phyloP scores from a whole-genome alignment of 1,284 basidiomycete species.

The Malassezia sympodialis region DNA sequence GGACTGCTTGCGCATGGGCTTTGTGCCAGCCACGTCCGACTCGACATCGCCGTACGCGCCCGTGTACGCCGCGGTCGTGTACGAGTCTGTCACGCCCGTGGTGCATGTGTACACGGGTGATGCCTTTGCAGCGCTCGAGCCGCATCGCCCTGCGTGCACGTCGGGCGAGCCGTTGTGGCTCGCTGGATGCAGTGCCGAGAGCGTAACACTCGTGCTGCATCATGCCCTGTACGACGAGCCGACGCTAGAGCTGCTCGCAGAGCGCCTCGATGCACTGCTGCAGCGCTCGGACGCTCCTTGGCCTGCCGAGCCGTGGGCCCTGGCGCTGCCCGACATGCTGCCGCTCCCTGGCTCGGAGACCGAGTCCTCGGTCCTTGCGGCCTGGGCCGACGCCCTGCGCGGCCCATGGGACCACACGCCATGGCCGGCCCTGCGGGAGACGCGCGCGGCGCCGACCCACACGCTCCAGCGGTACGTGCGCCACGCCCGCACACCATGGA shows the following conservation, averaged over 20 bases:
- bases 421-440: slow-evolving; percentile 21
- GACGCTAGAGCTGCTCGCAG: slow-evolving; percentile 28
- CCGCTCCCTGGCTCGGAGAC: slow-evolving; percentile 20
- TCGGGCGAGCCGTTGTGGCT: slow-evolving; percentile 10
- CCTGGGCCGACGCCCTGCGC: slow-evolving; percentile 24
- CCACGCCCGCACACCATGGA: slow-evolving; percentile 13
- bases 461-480: not conserved
- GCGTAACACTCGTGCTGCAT: slow-evolving; percentile 18
- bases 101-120: not conserved
- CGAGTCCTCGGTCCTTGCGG: slow-evolving; percentile 4
- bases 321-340: slow-evolving; percentile 26
- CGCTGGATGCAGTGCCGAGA: not conserved
- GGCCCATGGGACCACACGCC: slow-evolving; percentile 9
- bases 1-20: slow-evolving; percentile 34
- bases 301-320: slow-evolving; percentile 14
- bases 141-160: not conserved
- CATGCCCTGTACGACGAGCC: slow-evolving; percentile 38
- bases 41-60: slow-evolving; percentile 7
- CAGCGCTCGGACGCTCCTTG: slow-evolving; percentile 2
- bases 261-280: slow-evolving; percentile 23
- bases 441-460: not conserved
- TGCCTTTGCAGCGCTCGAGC: not conserved
- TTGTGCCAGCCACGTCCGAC: slow-evolving; percentile 19
- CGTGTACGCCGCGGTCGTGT: not conserved
- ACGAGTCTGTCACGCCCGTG: not conserved